Base-by-base conservation (phyloP, 345 rosid genomes). In the Bruguiera gymnorhiza region DNA sequence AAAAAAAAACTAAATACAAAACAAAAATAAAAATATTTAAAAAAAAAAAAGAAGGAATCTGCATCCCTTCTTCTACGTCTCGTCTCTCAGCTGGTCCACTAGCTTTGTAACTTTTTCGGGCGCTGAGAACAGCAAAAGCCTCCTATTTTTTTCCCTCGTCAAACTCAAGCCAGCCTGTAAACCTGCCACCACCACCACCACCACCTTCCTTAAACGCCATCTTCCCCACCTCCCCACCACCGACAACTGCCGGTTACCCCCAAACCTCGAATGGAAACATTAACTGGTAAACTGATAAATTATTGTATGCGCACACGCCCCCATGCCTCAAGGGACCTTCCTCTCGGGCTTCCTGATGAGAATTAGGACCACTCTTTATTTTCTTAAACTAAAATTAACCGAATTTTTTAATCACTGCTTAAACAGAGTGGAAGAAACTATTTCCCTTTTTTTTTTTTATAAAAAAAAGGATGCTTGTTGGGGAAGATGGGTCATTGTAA, bases 91-190 rank as follows among this genome's bases (percentile, higher is more conserved):
- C 36, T 1, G 7, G 36, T 32, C 36, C 8, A 32, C 36, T 0
- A 32, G 6, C 36, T 32, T 32, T 6, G 6, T 32, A 27, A 27
- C 29, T 32, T 32, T 31, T 31, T 5, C 6, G 58, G 26, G 36
- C 36, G 36, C 36, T 32, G 36, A 0, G 6, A 32, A 32, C 36
- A 32, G 37, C 37, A 8, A 34, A 7, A 34, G 37, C 37, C 37
- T 34, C 2, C 37, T 8, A 34, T 7, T 34, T 34, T 10, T 27
- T 7, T 77, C 71, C 62, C 20, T 76, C 71, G 77, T 60, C 67
- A 51, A 50, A 39, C 19, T 56, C 60, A 15, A 24, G 70, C 85
- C 93, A 86, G 89, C 79, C 92, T 84, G 88, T 83, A 75, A 70
- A 80, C 77, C 88, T 81, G 81, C 84, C 88, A 71, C 72, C 77